Base-by-base conservation (phyloP, 305 asterid species). In the Andrographis paniculata region DNA sequence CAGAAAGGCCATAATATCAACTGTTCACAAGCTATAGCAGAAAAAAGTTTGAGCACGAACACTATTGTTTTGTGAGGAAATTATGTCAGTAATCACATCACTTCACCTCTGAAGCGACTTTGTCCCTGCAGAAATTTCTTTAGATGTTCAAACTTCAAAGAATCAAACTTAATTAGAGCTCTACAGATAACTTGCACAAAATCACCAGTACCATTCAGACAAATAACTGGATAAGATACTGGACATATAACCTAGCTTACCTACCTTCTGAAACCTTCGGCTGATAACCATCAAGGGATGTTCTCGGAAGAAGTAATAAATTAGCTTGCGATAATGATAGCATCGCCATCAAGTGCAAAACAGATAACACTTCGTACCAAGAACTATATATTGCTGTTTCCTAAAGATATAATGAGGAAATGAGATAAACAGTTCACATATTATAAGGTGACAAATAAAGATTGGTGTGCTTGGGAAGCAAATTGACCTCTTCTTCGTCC, bases 261-360 rank as follows among this genome's bases (percentile, higher is more conserved):
- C 72, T 70, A 88, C 99, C 99, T 79, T 92, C 99, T 49, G 97
- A 81, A 59, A 92, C 80, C 84, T 84, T 92, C 42, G 95, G 77
- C 53, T 76, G 92, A 74, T 81, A 75, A 60, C 94, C 95, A 66
- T 87, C 97, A 1, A 67, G 61, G 20, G 99, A 75, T 55, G 85
- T 72, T 77, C 95, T 79, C 4, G 99, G 99, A 67, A 87, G 92
- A 62, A 92, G 95, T 55, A 87, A 60, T 42, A 92, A 61, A 71
- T 87, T 92, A 54, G 94, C 99, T 74, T 87, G 99, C 48, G 94
- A 84, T 52, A 92, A 54, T 0, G 94, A 74, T 28, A 92, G 75
- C 50, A 74, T 79, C 36, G 95, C 97, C 97, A 84, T 87, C 82
- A 92, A 80, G 88, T 92, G 95, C 82, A 87, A 71, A 66, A 84